These are phyloP conservation scores for Sungouiella thailandica DNA, from an alignment of 805 yeast genomes.

Conservation along the genomic window DNA sequence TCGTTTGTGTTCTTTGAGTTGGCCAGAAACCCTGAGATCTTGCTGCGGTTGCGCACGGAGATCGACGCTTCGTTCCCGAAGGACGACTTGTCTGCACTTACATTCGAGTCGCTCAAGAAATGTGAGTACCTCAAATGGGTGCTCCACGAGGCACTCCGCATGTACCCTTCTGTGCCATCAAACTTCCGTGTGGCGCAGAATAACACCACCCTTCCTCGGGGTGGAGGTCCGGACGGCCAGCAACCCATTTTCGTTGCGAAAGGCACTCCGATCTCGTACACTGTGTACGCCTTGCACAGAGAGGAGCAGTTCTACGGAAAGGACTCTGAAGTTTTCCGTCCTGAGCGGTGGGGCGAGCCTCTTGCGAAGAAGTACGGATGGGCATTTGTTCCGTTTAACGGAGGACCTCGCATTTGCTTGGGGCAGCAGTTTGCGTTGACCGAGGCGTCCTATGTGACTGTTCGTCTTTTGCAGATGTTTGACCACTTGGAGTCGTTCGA, in stretches of 20 bases:
- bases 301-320: conserved; percentile 33
- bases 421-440: conserved; percentile 24
- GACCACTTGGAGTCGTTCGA: conserved; percentile 5
- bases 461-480: conserved; percentile 16
- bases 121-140: conserved; percentile 44
- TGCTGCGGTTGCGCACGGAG: conserved; percentile 33
- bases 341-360: conserved; percentile 44
- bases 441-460: conserved; percentile 17
- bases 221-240: conserved; percentile 41
- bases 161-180: conserved; percentile 49
- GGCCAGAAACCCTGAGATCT: conserved; percentile 37
- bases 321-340: conserved; percentile 40
- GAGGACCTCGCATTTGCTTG: conserved; percentile 21
- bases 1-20: conserved; percentile 43
- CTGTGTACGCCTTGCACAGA: conserved; percentile 41
- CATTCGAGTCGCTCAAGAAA: conserved; percentile 47
- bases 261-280: conserved; percentile 38
- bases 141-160: conserved; percentile 44
- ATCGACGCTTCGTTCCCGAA: conserved; percentile 26
- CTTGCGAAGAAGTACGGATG: conserved; percentile 15
- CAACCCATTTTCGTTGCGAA: conserved; percentile 38
- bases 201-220: conserved; percentile 46
- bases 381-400: conserved; percentile 20
- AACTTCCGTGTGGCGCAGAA: conserved; percentile 43
- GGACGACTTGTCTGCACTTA: conserved; percentile 33